Evolutionary conservation across 768 basidiomycete species (phyloP).

Genomic region (Pholiota molesta): DNA sequence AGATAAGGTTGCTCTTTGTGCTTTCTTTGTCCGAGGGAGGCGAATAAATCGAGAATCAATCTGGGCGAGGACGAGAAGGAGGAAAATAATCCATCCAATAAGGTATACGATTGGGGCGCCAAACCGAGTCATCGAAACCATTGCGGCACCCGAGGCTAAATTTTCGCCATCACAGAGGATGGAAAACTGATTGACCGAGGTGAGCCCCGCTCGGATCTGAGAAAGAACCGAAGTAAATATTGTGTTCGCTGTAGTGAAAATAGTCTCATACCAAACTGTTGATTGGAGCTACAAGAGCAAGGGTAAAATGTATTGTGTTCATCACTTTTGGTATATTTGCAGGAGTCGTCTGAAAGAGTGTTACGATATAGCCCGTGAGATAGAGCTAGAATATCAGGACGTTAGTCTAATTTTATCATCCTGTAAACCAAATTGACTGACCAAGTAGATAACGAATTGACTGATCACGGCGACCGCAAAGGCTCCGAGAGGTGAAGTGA

Average conservation of each 20-base stretch:
- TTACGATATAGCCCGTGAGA: slow-evolving; percentile 51
- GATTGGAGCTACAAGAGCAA: slow-evolving; percentile 65
- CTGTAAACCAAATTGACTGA: slow-evolving; percentile 37
- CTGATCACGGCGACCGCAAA: slow-evolving; percentile 73
- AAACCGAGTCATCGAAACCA: slow-evolving; percentile 59
- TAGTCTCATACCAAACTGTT: slow-evolving; percentile 41
- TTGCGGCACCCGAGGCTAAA: slow-evolving; percentile 45
- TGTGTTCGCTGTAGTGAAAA: not conserved
- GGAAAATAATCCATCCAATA: slow-evolving; percentile 57
- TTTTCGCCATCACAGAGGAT: slow-evolving; percentile 65
- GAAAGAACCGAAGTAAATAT: slow-evolving; percentile 21
- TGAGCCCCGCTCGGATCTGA: slow-evolving; percentile 64
- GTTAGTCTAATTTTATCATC: not conserved
- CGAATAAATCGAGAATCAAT: slow-evolving; percentile 66
- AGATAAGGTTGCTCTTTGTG: slow-evolving; percentile 15
- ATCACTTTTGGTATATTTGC: slow-evolving; percentile 53
- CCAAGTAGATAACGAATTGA: slow-evolving; percentile 72
- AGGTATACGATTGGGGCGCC: slow-evolving; percentile 81
- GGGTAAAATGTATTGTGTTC: slow-evolving; percentile 54
- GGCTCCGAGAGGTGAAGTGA: slow-evolving; percentile 65
- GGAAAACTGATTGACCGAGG: slow-evolving; percentile 80
- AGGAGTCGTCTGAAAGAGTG: slow-evolving; percentile 65
- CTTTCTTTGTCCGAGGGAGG: slow-evolving; percentile 36
- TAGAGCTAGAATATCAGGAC: slow-evolving; percentile 48
- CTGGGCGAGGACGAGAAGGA: slow-evolving; percentile 68